A percentile compares a stretch with the other conserved stretches of the same genome.
Conservation (phyloP, 2,329 filamentous ascomycete species). For the Penicillium frequentans region DNA sequence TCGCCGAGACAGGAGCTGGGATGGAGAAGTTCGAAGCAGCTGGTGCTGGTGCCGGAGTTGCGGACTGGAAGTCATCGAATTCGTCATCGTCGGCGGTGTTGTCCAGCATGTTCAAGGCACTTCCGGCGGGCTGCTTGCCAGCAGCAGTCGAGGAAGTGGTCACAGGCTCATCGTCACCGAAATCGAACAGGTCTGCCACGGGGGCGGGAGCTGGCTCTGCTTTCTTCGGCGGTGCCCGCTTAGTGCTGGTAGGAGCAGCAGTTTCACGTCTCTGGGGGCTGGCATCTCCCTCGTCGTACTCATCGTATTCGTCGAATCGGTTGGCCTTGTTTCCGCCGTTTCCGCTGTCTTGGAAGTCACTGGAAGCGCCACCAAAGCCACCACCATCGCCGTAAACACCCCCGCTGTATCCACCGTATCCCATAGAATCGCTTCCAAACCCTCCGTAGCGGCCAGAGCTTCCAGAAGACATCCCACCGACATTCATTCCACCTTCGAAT, state of each 20-base stretch:
- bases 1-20: conserved; percentile 48
- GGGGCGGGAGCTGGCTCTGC: conserved; percentile 70
- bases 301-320: conserved; percentile 94
- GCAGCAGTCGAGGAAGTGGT: conserved; percentile 40
- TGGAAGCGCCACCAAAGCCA: conserved; percentile 22
- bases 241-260: conserved; percentile 32
- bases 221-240: conserved; percentile 56
- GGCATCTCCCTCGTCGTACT: conserved; percentile 76
- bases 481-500: conserved; percentile 75
- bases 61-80: conserved; percentile 97
- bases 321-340: conserved; percentile 61
- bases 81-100: conserved; percentile 72
- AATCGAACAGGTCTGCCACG: conserved; percentile 87
- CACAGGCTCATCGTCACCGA: conserved; percentile 71
- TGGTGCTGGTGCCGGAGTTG: conserved; percentile 54
- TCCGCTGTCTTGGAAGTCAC: conserved; percentile 66
- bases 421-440: conserved; percentile 76
- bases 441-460: conserved; percentile 74
- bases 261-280: conserved; percentile 54
- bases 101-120: conserved; percentile 50
- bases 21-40: conserved; percentile 40
- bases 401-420: conserved; percentile 67
- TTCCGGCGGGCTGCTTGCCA: conserved; percentile 47
- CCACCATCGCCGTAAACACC: conserved; percentile 63
- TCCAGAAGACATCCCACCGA: conserved; percentile 52